Base-by-base conservation (phyloP, 306 rosid genomes). In the Inga laurina region DNA sequence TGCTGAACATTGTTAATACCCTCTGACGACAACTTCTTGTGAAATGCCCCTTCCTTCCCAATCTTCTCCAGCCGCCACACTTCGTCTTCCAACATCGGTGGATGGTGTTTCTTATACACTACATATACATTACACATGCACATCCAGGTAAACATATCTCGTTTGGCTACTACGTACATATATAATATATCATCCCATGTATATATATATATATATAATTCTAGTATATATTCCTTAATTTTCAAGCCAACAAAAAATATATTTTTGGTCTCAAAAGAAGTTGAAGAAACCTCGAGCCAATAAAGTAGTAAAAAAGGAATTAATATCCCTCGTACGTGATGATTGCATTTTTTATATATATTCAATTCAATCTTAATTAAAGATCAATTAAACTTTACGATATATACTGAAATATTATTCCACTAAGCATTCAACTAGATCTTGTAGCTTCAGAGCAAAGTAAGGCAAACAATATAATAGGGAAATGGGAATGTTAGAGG, bases 1-100 rank as follows among this genome's bases (percentile, higher is more conserved):
- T 94, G 97, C 87, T 96, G 97, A 15, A 96, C 99, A 3, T 97
- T 94, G n/a, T 86, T 75, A 48, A 96, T 91, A 1, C 89, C 84
- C 1, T 64, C 54, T 0, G 56, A 3, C n/a, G 67, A 16, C 71
- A 96, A 81, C 80, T 85, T 93, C 48, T 1, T 87, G 84, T 96
- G 98, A 64, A 93, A 96, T 62, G 92, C 93, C 72, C 99, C 99
- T 13, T 91, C 99, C 82, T 96, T 96, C 0, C 97, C 98, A 12
- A 96, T 96, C 85, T 94, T 96, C 82, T 94, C 97, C 43, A 96
- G 88, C 16, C 99, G 88, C 99, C 99, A 96, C n/a, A 96, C 94
- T 30, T 94, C 90, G 21, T 96, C 99, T 5, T 85, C 82, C 74
- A 94, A 84, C 91, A 49, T 84, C 49, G 99, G 99, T 27, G 99